Conservation (phyloP, 805 yeast species). For the Metschnikowia proteae region DNA sequence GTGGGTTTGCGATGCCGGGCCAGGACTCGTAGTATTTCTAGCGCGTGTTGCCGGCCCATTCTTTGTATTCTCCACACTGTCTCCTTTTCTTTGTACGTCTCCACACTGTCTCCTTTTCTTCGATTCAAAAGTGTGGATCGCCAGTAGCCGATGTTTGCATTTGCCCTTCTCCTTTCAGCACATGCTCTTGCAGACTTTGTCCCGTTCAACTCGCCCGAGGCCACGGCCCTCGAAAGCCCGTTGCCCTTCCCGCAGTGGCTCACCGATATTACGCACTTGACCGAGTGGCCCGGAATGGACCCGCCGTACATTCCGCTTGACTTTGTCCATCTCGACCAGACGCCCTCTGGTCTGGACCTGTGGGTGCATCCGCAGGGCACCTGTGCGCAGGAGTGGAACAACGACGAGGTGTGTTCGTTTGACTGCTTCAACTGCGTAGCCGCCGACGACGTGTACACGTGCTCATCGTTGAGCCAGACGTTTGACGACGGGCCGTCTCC, state of each 20-base stretch:
- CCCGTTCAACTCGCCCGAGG: slow-evolving; percentile 11
- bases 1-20: too few species aligned
- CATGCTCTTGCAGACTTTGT: slow-evolving; percentile 4
- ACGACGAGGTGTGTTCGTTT: slow-evolving; percentile 60
- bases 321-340: slow-evolving; percentile 52
- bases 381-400: slow-evolving; percentile 50
- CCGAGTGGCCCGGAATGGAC: slow-evolving; percentile 77
- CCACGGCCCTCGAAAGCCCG: slow-evolving; percentile 12
- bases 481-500: slow-evolving; percentile 95
- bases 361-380: slow-evolving; percentile 49
- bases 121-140: not conserved
- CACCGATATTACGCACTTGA: slow-evolving; percentile 64
- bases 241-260: slow-evolving; percentile 79
- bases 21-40: too few species aligned
- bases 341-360: slow-evolving; percentile 43
- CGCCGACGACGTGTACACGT: slow-evolving; percentile 71
- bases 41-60: not conserved
- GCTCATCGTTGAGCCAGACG: slow-evolving; percentile 74
- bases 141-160: slow-evolving; percentile 3
- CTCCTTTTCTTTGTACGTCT: not conserved
- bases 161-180: not conserved
- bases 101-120: not conserved
- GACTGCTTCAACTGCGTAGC: slow-evolving; percentile 80
- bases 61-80: not conserved
- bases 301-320: slow-evolving; percentile 88